phyloP scores from a whole-genome alignment of 139 green algal genomes.

The Ettlia oleoabundans region DNA sequence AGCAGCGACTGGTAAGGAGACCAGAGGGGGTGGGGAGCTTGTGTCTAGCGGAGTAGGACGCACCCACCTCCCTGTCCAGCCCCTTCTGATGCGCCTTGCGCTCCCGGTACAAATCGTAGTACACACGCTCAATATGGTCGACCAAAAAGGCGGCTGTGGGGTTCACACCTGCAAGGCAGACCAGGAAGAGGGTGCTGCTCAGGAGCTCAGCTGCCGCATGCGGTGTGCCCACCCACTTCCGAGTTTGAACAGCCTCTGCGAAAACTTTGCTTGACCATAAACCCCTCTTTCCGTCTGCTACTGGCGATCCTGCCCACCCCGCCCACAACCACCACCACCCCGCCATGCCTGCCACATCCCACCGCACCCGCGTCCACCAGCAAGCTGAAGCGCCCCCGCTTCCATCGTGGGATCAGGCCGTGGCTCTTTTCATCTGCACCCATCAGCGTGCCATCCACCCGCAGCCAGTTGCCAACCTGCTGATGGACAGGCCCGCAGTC shows the following conservation, averaged over 20 bases:
- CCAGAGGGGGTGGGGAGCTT: not conserved
- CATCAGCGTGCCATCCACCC: constrained; percentile 80
- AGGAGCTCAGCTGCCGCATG: too few species aligned
- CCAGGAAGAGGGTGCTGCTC: too few species aligned
- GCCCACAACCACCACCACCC: too few species aligned
- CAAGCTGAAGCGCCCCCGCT: constrained; percentile 79
- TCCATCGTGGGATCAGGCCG: constrained; percentile 75
- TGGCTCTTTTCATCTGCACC: constrained; percentile 61
- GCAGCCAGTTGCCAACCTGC: constrained; percentile 58
- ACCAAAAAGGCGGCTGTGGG: constrained; percentile 54
- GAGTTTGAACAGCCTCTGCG: too few species aligned
- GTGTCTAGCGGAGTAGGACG: not conserved
- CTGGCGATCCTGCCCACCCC: too few species aligned
- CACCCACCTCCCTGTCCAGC: constrained; percentile 50
- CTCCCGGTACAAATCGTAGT: constrained; percentile 65
- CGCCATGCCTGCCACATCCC: too few species aligned
- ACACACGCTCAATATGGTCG: constrained; percentile 65
- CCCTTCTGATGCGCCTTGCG: constrained; percentile 40
- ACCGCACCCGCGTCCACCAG: constrained; percentile 65
- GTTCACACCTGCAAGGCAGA: not conserved
- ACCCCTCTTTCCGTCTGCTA: too few species aligned
- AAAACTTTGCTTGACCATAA: too few species aligned
- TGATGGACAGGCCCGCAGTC: constrained; percentile 37
- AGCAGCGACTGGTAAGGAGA: not conserved
- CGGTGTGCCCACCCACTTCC: too few species aligned